phyloP scores from a whole-genome alignment of 2,329 filamentous ascomycete genomes.

The Colletotrichum cereale region DNA sequence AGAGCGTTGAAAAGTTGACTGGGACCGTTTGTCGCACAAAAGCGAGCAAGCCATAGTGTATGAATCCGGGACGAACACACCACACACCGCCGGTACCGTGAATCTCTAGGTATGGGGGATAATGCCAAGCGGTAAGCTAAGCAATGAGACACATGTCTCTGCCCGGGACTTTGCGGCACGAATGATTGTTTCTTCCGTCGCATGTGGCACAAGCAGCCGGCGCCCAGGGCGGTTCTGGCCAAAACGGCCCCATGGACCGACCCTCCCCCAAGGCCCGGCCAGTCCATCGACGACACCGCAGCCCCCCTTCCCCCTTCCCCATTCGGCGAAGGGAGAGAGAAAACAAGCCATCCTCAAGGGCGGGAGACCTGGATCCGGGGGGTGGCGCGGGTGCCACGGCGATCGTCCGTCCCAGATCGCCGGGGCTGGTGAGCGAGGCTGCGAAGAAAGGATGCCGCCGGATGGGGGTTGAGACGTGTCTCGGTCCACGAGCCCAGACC shows the following conservation, averaged over 20 bases:
- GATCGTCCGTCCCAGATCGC: conserved; percentile 9
- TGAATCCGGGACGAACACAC: background rate
- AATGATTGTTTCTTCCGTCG: background rate
- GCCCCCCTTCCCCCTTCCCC: background rate
- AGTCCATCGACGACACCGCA: background rate
- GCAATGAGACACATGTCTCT: conserved; percentile 28
- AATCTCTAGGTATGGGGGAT: background rate
- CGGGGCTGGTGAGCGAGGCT: background rate
- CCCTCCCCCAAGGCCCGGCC: background rate
- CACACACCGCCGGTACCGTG: background rate
- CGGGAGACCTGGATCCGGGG: conserved; percentile 8
- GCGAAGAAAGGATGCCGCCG: background rate
- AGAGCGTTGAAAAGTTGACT: background rate
- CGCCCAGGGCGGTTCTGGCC: background rate
- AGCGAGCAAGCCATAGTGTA: background rate
- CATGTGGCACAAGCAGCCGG: background rate
- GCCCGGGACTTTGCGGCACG: background rate
- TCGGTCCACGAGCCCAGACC: background rate
- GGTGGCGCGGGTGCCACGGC: background rate
- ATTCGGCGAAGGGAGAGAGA: background rate
- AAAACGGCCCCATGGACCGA: background rate
- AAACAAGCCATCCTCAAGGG: background rate
- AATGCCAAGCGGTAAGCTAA: background rate
- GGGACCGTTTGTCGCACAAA: background rate
- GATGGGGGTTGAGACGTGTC: conserved; percentile 22